Evolutionary conservation across 2,329 filamentous ascomycete species (phyloP), one percentile per base, ranked within the genome.

Genomic region (Elsinoe arachidis): DNA sequence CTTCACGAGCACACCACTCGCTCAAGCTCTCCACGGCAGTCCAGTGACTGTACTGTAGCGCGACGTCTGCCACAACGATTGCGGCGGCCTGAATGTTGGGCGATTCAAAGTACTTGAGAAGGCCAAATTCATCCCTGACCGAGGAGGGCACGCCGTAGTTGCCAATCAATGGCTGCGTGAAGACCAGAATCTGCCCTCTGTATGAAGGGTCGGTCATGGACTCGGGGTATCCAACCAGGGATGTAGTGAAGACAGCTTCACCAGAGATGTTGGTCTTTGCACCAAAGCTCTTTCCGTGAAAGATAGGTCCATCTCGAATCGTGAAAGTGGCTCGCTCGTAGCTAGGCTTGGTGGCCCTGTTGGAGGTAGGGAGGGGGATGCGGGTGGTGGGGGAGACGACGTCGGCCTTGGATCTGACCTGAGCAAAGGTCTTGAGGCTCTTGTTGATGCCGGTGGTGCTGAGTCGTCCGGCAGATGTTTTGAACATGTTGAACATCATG

Each of bases 191-290:
- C 78, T 99, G 93, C 64, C 93, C 83, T 64, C 83, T 82, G 72
- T 86, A 86, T 58, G 83, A 85, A 11, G 83, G 83, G 64, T 85
- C 83, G 68, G 82, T 84, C 76, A 86, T 77, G 46, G 82, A 96
- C 79, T 99, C 93, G 65, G 93, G 93, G 73, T 99, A 99, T 68
- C 93, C 93, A 59, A 99, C 93, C 57, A 97, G 84, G 21, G 92
- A 96, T 60, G 93, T 97, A 61, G 93, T 97, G 80, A 99, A 99
- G 72, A 97, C 93, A 46, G 93, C 93, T 78, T 99, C 93, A 66
- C 93, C 93, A 62, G 91, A 96, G 70, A 97, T 88, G 80, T 96
- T 99, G 72, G 87, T 83, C 73, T 95, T 93, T 69, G 93, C 93
- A 67, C 93, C 93, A 67, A 97, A 99, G 59, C 92, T 95, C 71